Percentiles rank a stretch among this genome's conserved stretches.
These are phyloP conservation scores for Podila horticola DNA, from an alignment of 192 early-diverging fungal species.

Conservation along the genomic window DNA sequence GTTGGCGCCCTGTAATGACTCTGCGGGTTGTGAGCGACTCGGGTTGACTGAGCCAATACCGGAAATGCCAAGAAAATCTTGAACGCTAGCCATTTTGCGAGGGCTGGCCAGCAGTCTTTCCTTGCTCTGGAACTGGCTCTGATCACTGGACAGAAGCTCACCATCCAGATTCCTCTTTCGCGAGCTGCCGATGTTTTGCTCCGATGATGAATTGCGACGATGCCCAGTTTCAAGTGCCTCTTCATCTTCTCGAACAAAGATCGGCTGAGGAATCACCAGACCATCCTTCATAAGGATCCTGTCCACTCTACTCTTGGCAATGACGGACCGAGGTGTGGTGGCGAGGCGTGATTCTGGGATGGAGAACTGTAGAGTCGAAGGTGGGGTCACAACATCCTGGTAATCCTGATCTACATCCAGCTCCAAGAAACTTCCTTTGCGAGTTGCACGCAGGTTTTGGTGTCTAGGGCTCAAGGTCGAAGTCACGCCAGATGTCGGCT, in stretches of 20 bases:
- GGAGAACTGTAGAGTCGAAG: constrained; percentile 26
- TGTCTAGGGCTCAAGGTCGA: neutral
- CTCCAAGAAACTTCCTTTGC: constrained; percentile 14
- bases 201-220: neutral
- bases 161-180: constrained; percentile 28
- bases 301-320: constrained; percentile 36
- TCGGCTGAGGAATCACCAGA: constrained; percentile 34
- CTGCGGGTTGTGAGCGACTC: neutral
- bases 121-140: neutral
- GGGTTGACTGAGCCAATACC: neutral
- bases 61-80: constrained; percentile 28
- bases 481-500: neutral
- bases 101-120: constrained; percentile 35
- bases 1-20: neutral
- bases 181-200: constrained; percentile 23
- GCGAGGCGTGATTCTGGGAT: constrained; percentile 26
- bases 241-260: constrained; percentile 35
- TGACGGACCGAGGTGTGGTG: constrained; percentile 19
- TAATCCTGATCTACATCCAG: constrained; percentile 20
- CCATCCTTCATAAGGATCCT: constrained; percentile 36
- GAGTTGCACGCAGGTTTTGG: neutral
- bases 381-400: constrained; percentile 34
- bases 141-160: constrained; percentile 7
- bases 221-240: neutral
- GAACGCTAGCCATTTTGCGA: constrained; percentile 43